These are phyloP conservation scores for Sporisorium reilianum DNA, from an alignment of 1,284 basidiomycete genomes.

Conservation along the genomic window DNA sequence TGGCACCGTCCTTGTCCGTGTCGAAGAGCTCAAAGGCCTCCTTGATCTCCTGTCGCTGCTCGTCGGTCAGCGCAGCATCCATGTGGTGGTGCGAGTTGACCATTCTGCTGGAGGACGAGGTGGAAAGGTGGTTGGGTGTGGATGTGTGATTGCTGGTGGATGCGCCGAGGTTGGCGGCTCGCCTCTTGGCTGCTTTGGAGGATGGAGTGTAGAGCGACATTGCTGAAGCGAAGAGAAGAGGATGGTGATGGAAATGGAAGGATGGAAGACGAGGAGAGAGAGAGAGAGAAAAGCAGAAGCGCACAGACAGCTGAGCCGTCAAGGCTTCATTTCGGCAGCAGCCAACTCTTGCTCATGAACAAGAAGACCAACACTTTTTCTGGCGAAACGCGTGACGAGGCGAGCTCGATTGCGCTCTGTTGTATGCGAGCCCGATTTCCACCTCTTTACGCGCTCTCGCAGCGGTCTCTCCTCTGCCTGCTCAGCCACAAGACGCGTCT, in stretches of 20 bases:
- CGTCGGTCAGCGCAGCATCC: slow-evolving; percentile 77
- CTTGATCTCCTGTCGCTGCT: slow-evolving; percentile 96
- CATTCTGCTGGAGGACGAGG: slow-evolving; percentile 31
- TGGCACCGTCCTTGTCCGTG: slow-evolving; percentile 93
- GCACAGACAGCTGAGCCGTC: slow-evolving; percentile 17
- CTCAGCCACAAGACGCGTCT: slow-evolving; percentile 1
- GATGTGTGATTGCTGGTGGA: slow-evolving; percentile 33
- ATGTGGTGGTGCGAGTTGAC: slow-evolving; percentile 35
- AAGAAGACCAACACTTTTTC: slow-evolving; percentile 32
- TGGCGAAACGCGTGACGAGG: background rate
- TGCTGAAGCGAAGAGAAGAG: background rate
- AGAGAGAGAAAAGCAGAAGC: background rate
- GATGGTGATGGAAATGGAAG: slow-evolving; percentile 7
- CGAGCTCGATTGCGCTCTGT: background rate
- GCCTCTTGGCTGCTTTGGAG: slow-evolving; percentile 45
- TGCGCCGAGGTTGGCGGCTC: slow-evolving; percentile 35
- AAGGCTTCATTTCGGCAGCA: slow-evolving; percentile 18
- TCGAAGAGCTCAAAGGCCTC: slow-evolving; percentile 99
- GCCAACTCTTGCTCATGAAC: too few relatives aligned
- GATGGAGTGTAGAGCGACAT: slow-evolving; percentile 59
- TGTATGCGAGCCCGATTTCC: slow-evolving; percentile 1
- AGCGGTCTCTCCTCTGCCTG: background rate
- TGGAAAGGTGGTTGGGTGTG: slow-evolving; percentile 27
- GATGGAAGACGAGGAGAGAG: background rate
- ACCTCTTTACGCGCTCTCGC: slow-evolving; percentile 14